phyloP scores from a whole-genome alignment of 1,139 yeast genomes.

The Suhomyces choctaworum region DNA sequence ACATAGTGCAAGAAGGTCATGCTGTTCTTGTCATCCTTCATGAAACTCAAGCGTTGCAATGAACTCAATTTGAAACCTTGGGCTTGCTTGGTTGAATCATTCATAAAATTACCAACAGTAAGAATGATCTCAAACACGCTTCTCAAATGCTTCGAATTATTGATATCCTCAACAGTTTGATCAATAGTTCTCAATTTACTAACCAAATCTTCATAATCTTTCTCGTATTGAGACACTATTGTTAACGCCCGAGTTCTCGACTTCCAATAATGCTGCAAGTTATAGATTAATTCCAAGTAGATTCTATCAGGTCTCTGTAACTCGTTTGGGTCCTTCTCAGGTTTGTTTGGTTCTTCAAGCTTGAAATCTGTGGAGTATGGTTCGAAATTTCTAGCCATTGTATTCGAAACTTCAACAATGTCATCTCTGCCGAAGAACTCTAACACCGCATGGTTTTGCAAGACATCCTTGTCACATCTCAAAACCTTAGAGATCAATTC shows the following conservation, averaged over 20 bases:
- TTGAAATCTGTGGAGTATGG: conserved; percentile 60
- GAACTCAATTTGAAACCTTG: conserved; percentile 77
- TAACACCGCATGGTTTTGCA: conserved; percentile 59
- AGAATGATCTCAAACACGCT: conserved; percentile 73
- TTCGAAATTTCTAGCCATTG: conserved; percentile 62
- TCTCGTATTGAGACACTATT: conserved; percentile 61
- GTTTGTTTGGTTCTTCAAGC: conserved; percentile 42
- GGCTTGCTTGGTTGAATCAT: conserved; percentile 76
- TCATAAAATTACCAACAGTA: conserved; percentile 84
- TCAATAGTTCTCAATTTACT: conserved; percentile 62
- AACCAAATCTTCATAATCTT: conserved; percentile 69
- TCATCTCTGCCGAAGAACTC: conserved; percentile 74
- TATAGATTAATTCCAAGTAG: conserved; percentile 69
- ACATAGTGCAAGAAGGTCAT: conserved; percentile 80
- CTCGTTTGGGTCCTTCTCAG: conserved; percentile 74
- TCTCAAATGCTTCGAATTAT: conserved; percentile 57
- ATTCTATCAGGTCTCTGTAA: conserved; percentile 76
- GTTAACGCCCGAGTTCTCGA: conserved; percentile 73
- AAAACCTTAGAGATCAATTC: conserved; percentile 59
- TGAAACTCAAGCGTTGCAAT: conserved; percentile 70
- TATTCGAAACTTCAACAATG: conserved; percentile 62
- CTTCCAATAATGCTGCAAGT: conserved; percentile 77
- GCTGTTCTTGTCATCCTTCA: conserved; percentile 75
- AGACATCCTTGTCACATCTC: conserved; percentile 59
- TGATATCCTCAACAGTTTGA: conserved; percentile 61